These are phyloP conservation scores for Flueggea neowawraea DNA, from an alignment of 441 rosid species.

Conservation along the genomic window DNA sequence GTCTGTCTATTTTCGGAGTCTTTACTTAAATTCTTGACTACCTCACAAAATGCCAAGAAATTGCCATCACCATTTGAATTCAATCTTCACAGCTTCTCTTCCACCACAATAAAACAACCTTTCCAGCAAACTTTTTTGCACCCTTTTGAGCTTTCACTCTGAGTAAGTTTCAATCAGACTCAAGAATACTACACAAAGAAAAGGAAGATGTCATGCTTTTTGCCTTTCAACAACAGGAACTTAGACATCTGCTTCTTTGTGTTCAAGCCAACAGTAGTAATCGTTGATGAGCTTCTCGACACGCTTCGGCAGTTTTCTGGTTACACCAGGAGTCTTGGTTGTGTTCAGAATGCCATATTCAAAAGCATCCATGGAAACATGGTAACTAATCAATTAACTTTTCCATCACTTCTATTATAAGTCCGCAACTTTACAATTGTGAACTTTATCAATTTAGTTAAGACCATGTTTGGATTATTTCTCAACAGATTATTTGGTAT, in stretches of 20 bases:
- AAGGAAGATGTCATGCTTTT: constrained; percentile 37
- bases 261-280: constrained; percentile 38
- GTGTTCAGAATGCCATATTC: constrained; percentile 51
- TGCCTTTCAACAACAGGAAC: constrained; percentile 48
- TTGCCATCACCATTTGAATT: too few species aligned
- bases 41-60: too few species aligned
- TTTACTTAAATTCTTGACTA: too few species aligned
- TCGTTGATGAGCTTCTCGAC: constrained; percentile 42
- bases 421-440: not conserved
- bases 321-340: constrained; percentile 39
- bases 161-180: not conserved
- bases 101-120: too few species aligned
- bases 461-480: not conserved
- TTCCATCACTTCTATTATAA: not conserved
- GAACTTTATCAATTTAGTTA: not conserved
- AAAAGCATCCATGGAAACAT: constrained; percentile 65
- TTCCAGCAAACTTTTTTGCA: too few species aligned
- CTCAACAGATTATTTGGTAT: constrained; percentile 55
- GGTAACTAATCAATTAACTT: constrained; percentile 22
- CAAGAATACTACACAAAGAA: not conserved
- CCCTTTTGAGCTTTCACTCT: too few species aligned
- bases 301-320: constrained; percentile 33
- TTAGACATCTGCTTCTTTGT: constrained; percentile 38
- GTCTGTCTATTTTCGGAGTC: too few species aligned
- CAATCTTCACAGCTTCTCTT: too few species aligned